Evolutionary conservation across 192 early-diverging fungal species (phyloP).

Genomic region (Coemansia sp.): DNA sequence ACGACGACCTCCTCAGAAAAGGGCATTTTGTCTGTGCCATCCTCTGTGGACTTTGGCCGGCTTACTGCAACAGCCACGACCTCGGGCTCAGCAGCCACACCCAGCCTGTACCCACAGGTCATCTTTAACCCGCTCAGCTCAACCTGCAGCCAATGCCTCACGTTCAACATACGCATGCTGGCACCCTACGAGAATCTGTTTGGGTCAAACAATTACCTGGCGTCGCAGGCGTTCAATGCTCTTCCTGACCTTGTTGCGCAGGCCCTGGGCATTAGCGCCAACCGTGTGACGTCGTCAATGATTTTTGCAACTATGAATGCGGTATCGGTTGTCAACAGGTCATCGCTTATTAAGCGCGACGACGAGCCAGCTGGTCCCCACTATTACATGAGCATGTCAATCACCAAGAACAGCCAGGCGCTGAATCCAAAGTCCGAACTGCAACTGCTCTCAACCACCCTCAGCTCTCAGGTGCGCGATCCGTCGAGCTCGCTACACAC

Average conservation of each 20-base stretch:
- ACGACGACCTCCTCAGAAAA: conserved; percentile 13
- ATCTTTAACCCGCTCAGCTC: conserved; percentile 32
- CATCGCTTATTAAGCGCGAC: conserved; percentile 8
- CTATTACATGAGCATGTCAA: conserved; percentile 44
- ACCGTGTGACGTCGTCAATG: conserved; percentile 32
- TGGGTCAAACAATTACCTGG: conserved; percentile 44
- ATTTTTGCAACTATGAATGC: conserved; percentile 27
- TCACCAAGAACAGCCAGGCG: conserved; percentile 28
- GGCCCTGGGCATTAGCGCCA: conserved; percentile 35
- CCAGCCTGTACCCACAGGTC: conserved; percentile 16
- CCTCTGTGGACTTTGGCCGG: conserved; percentile 43
- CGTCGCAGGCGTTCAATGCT: conserved; percentile 40
- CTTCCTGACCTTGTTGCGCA: conserved; percentile 29
- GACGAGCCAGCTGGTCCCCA: conserved; percentile 10
- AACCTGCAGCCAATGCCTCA: conserved; percentile 43
- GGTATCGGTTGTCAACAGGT: conserved; percentile 7
- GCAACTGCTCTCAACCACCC: conserved; percentile 30
- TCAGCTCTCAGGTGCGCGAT: conserved; percentile 32
- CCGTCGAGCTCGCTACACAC: conserved; percentile 28
- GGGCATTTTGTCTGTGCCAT: conserved; percentile 28
- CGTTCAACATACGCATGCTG: conserved; percentile 35
- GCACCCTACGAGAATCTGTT: conserved; percentile 48
- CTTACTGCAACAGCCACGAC: conserved; percentile 21
- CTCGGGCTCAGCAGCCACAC: background rate
- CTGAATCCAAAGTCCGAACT: conserved; percentile 42